Evolutionary conservation across 1,284 basidiomycete species (phyloP).

Genomic region (Cutaneotrichosporon arboriforme): DNA sequence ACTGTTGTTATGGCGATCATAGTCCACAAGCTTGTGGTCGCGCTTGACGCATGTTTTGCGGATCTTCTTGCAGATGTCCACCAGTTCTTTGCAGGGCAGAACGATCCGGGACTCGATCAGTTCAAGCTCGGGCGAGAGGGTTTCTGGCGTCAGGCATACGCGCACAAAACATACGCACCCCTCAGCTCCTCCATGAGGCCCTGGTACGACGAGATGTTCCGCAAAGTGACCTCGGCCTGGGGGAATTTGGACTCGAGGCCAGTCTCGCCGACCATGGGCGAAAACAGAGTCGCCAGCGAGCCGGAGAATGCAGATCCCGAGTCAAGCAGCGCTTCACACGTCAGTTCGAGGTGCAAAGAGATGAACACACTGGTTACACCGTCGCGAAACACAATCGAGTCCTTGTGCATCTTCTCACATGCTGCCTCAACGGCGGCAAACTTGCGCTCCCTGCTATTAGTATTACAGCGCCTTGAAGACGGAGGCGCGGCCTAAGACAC

Average conservation of each 20-base stretch:
- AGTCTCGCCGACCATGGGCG: conserved; percentile 75
- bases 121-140: conserved; percentile 86
- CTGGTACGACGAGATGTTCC: conserved; percentile 68
- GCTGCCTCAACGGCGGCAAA: conserved; percentile 73
- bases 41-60: conserved; percentile 93
- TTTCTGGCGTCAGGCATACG: conserved; percentile 34
- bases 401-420: conserved; percentile 85
- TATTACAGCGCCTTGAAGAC: not conserved
- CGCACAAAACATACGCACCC: conserved; percentile 30
- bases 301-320: conserved; percentile 69
- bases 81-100: conserved; percentile 82
- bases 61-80: conserved; percentile 78
- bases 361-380: conserved; percentile 62
- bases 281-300: conserved; percentile 72
- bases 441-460: conserved; percentile 54
- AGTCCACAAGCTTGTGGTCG: conserved; percentile 96
- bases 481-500: not conserved
- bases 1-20: conserved; percentile 92
- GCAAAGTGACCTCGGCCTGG: conserved; percentile 68
- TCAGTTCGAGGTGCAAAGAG: conserved; percentile 3
- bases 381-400: conserved; percentile 81
- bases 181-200: conserved; percentile 76
- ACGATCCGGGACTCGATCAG: conserved; percentile 84
- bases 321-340: conserved; percentile 64
- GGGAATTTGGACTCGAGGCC: conserved; percentile 75